Conservation (phyloP, 805 yeast species). For the Wickerhamiella allomyrinae region DNA sequence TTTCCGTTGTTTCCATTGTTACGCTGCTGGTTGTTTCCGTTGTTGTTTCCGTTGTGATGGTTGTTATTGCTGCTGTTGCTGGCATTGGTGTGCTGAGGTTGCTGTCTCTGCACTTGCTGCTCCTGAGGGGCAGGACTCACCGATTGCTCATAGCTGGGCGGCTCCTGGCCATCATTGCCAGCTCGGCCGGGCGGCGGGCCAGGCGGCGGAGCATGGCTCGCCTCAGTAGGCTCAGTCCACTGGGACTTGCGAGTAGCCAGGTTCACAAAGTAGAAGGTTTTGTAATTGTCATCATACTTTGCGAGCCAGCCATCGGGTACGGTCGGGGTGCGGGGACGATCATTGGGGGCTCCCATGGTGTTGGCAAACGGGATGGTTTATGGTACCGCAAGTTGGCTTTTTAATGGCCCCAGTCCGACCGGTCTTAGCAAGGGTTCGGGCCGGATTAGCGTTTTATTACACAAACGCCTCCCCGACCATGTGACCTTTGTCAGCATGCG, state of each 20-base stretch:
- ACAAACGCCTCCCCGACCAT: too few relatives aligned
- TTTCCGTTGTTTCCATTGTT: too few relatives aligned
- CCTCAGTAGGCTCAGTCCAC: slow-evolving; percentile 64
- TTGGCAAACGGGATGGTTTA: too few relatives aligned
- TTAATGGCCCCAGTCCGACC: too few relatives aligned
- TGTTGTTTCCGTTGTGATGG: neutral
- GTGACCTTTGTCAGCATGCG: too few relatives aligned
- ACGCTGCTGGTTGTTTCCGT: neutral
- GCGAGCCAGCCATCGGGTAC: slow-evolving; percentile 27
- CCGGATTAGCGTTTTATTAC: too few relatives aligned
- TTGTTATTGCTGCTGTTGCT: neutral
- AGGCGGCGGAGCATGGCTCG: slow-evolving; percentile 10
- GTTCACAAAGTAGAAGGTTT: slow-evolving; percentile 74
- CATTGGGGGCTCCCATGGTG: neutral
- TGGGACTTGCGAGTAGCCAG: slow-evolving; percentile 60
- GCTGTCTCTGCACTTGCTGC: slow-evolving; percentile 5
- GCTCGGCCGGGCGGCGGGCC: slow-evolving; percentile 13
- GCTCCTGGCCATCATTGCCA: slow-evolving; percentile 2
- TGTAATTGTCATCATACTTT: slow-evolving; percentile 28
- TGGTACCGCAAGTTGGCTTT: too few relatives aligned
- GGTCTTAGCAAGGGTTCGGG: too few relatives aligned
- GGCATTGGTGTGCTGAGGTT: neutral
- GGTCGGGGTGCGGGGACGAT: slow-evolving; percentile 12
- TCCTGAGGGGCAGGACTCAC: neutral
- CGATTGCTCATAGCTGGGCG: slow-evolving; percentile 6